phyloP scores from a whole-genome alignment of 495 filamentous ascomycete species.

The Penicillium pancosmium region DNA sequence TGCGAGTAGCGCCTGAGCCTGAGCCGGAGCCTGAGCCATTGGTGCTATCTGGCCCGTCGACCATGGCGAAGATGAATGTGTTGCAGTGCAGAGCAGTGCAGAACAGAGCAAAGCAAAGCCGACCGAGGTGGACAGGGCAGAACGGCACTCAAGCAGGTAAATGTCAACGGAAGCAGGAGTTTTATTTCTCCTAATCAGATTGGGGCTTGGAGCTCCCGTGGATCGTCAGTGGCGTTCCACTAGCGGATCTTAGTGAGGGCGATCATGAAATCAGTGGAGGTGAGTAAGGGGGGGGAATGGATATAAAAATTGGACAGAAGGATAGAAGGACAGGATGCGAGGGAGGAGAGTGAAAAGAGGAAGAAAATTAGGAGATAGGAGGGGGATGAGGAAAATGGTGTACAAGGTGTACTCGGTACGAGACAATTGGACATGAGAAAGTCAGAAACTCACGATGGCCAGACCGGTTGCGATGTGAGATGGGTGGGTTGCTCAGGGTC shows the following conservation, averaged over 20 bases:
- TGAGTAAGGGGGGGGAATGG: not conserved
- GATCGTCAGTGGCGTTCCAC: slow-evolving; percentile 6
- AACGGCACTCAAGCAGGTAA: not conserved
- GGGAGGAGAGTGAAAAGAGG: not conserved
- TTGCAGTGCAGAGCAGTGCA: not conserved
- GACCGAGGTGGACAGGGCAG: not conserved
- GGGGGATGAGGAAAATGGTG: not conserved
- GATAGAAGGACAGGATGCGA: slow-evolving; percentile 1
- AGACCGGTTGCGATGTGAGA: not conserved
- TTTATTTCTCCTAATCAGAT: slow-evolving; percentile 9
- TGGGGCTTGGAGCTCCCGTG: not conserved
- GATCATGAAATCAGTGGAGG: not conserved
- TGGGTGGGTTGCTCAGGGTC: slow-evolving; percentile 5
- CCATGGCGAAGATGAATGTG: slow-evolving; percentile 10
- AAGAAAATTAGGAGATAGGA: not conserved
- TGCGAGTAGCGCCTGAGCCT: slow-evolving; percentile 10
- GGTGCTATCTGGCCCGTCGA: slow-evolving; percentile 12
- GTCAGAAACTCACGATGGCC: not conserved
- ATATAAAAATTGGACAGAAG: not conserved
- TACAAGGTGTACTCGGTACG: too few species aligned
- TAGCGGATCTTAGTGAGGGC: not conserved
- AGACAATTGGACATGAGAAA: too few species aligned
- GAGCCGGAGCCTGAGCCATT: slow-evolving; percentile 17
- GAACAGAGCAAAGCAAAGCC: not conserved
- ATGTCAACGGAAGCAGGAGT: not conserved